Percentiles rank a stretch among this genome's conserved stretches.
Evolutionary conservation across 2,329 filamentous ascomycete genomes (phyloP).

Genomic region (Alternaria tenuissima): DNA sequence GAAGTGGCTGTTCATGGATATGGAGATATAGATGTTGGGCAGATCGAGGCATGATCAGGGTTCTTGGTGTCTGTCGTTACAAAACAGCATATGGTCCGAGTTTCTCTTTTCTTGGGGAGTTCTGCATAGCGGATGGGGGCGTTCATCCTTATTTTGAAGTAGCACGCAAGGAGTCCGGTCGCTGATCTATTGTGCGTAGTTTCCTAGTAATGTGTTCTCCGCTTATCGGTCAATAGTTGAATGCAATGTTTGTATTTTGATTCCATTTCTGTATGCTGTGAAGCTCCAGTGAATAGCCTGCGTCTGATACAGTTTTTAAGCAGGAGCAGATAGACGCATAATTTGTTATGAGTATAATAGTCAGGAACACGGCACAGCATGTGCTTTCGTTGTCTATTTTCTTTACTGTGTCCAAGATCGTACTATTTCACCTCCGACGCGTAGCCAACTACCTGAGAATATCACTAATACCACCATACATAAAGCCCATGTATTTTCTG

Average conservation of each 20-base stretch:
- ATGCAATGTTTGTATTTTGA: not conserved
- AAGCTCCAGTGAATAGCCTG: too few species aligned
- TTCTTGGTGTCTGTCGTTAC: conserved; percentile 4
- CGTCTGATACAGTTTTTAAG: not conserved
- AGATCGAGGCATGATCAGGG: not conserved
- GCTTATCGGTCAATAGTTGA: not conserved
- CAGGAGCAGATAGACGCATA: not conserved
- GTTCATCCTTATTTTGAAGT: not conserved
- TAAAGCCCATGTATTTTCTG: not conserved
- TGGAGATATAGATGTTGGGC: conserved; percentile 70
- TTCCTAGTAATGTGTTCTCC: conserved; percentile 7
- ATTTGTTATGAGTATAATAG: not conserved
- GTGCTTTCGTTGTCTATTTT: not conserved
- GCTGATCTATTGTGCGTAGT: conserved; percentile 4
- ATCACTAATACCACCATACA: not conserved
- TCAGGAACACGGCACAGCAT: not conserved
- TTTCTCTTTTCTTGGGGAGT: not conserved
- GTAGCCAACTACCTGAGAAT: not conserved
- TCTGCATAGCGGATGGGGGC: not conserved
- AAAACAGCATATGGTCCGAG: not conserved
- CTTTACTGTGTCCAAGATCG: not conserved
- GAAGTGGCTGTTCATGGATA: conserved; percentile 85
- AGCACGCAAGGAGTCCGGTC: conserved; percentile 11
- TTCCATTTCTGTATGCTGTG: not conserved
- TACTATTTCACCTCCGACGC: not conserved